Percentiles rank a stretch among this genome's conserved stretches.
These are phyloP conservation scores for Eucalyptus caleyi DNA, from an alignment of 345 rosid species.

Conservation along the genomic window DNA sequence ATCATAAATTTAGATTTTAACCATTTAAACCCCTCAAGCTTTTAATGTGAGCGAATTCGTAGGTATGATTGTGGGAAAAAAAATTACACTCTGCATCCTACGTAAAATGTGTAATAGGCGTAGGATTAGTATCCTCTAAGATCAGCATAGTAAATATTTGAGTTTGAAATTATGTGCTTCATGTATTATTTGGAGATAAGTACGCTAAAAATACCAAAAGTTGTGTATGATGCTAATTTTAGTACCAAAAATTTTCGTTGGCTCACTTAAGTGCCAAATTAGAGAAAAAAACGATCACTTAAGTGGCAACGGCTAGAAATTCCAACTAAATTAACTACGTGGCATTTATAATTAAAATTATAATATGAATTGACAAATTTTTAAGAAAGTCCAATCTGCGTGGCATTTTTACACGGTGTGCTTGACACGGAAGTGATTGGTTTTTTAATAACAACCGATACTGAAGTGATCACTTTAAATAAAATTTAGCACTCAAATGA, in stretches of 20 bases:
- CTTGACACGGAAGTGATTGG: no score
- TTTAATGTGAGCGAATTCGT: neutral
- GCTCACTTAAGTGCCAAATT: no score
- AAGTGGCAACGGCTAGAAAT: no score
- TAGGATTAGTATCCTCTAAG: neutral
- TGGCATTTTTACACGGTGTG: no score
- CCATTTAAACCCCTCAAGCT: neutral
- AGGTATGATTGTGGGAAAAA: neutral
- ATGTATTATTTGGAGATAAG: neutral
- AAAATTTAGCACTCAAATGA: no score
- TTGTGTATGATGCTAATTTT: no score
- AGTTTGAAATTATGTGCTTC: neutral
- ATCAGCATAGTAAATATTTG: neutral
- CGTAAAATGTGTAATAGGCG: neutral
- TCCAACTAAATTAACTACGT: fast-evolving
- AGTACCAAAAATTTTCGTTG: fast-evolving
- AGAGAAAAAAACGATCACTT: fast-evolving
- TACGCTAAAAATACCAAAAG: no score
- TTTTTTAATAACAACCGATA: no score
- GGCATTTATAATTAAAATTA: no score
- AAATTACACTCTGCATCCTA: neutral
- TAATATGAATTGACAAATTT: no score
- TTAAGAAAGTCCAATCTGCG: fast-evolving
- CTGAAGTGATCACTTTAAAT: no score
- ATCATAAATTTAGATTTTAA: neutral